Base-by-base conservation (phyloP, 2,329 filamentous ascomycete species). In the Endocalyx cinctus region DNA sequence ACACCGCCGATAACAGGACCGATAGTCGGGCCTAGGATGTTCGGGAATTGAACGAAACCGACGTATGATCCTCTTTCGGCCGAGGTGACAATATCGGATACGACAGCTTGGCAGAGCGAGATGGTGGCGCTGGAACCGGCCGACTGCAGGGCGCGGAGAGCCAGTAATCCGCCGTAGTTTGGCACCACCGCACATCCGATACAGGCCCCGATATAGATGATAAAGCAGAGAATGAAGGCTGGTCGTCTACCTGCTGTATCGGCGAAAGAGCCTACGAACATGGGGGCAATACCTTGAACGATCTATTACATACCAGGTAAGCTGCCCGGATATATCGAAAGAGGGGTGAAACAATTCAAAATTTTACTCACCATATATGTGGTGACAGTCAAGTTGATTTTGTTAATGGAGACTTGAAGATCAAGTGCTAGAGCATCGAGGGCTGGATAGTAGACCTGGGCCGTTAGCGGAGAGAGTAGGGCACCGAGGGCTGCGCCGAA, bases 1-100 rank as follows among this genome's bases (percentile, higher is more conserved):
- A 37, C 30, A 5, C 45, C 45, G 2, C 45, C 45, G 15, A 46
- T 30, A 12, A 48, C 37, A 3, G 45, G 45, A 3, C 12, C 69
- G 26, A 57, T 48, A 27, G 46, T 39, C 41, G 63, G 32, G 33
- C 60, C 59, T 3, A 76, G 40, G 0, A 70, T 58, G 0, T 55
- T 46, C 12, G 59, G 66, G 15, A 58, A 54, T 25, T 58, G 62
- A 34, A 60, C 64, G 47, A 62, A 67, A 23, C 62, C 71, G 31
- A 75, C 64, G 47, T 71, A 71, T 17, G 61, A 55, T 8, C 72
- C 72, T 28, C 76, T 60, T 47, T 82, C 74, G 0, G 65, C 62
- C 6, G 66, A 64, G 0, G 72, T 74, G 2, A 67, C 65, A 6
- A 78, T 61, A 41, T 82, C 77, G 1, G 69, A 69, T 4, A 79